These are phyloP conservation scores for Kockiozyma suomiensis DNA, from an alignment of 805 yeast species.

Conservation along the genomic window DNA sequence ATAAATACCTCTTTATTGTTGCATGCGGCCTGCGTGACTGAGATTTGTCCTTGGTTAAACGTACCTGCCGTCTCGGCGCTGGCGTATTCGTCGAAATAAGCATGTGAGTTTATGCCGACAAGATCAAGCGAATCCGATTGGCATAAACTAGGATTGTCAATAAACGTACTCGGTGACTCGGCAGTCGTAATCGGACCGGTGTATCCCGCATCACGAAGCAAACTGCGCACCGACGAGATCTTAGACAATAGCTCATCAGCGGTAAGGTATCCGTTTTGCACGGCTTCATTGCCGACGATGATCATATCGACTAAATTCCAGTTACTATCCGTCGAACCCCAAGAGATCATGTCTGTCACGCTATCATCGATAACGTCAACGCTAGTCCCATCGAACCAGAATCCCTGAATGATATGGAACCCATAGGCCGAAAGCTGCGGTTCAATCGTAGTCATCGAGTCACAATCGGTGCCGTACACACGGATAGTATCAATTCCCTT, in stretches of 20 bases:
- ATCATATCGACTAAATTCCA: constrained; percentile 79
- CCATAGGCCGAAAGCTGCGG: constrained; percentile 46
- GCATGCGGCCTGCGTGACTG: constrained; percentile 59
- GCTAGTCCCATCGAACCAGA: constrained; percentile 72
- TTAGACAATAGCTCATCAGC: constrained; percentile 65
- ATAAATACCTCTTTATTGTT: constrained; percentile 61
- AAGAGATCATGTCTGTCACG: constrained; percentile 56
- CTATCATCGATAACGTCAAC: constrained; percentile 67
- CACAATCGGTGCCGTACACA: constrained; percentile 87
- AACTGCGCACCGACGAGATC: constrained; percentile 62
- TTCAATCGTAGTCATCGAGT: constrained; percentile 54
- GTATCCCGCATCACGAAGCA: constrained; percentile 70
- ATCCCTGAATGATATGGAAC: constrained; percentile 77
- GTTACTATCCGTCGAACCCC: constrained; percentile 49
- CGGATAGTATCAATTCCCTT: constrained; percentile 70
- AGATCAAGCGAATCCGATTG: constrained; percentile 66
- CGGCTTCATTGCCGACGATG: constrained; percentile 88
- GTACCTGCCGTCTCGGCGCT: constrained; percentile 70
- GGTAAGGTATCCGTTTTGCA: constrained; percentile 62
- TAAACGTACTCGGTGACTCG: constrained; percentile 82
- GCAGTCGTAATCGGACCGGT: constrained; percentile 77
- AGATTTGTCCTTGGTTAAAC: constrained; percentile 66
- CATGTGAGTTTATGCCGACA: constrained; percentile 82
- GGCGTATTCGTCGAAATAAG: constrained; percentile 71
- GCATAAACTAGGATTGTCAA: constrained; percentile 68